Percentiles rank a stretch among this genome's conserved stretches.
Evolutionary conservation across 176 grass and related monocot genomes (phyloP).

Genomic region (Musa acuminata): DNA sequence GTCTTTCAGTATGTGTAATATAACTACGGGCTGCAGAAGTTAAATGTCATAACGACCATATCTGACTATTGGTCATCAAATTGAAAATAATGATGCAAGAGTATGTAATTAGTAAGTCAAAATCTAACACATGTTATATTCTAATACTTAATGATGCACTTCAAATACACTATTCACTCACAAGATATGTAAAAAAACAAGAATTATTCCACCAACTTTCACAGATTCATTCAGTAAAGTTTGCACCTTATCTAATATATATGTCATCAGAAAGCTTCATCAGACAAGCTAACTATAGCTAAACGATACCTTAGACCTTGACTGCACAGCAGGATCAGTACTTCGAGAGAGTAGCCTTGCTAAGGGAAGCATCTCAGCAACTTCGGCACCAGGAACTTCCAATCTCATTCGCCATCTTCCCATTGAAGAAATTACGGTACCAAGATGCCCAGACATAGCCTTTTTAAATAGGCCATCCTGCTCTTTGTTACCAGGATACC

Average conservation of each 20-base stretch:
- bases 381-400: conserved; percentile 91
- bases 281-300: background rate
- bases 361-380: conserved; percentile 98
- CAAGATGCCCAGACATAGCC: conserved; percentile 92
- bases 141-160: background rate
- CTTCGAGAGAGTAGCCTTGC: conserved; percentile 93
- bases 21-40: background rate
- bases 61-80: background rate
- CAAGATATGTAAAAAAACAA: background rate
- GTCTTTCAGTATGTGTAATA: too few relatives aligned
- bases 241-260: background rate
- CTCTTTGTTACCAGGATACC: conserved; percentile 50
- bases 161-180: background rate
- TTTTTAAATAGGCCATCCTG: conserved; percentile 64
- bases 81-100: background rate
- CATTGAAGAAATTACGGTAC: conserved; percentile 90
- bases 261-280: background rate
- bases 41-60: background rate
- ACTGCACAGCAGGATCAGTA: conserved; percentile 88
- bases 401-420: conserved; percentile 94
- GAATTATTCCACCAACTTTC: too few relatives aligned
- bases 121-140: background rate
- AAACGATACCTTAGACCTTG: conserved; percentile 69
- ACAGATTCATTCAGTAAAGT: background rate
- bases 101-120: background rate